A percentile compares a stretch with the other conserved stretches of the same genome.
phyloP scores from a whole-genome alignment of 176 grass and related monocot species.

The Otatea glauca region DNA sequence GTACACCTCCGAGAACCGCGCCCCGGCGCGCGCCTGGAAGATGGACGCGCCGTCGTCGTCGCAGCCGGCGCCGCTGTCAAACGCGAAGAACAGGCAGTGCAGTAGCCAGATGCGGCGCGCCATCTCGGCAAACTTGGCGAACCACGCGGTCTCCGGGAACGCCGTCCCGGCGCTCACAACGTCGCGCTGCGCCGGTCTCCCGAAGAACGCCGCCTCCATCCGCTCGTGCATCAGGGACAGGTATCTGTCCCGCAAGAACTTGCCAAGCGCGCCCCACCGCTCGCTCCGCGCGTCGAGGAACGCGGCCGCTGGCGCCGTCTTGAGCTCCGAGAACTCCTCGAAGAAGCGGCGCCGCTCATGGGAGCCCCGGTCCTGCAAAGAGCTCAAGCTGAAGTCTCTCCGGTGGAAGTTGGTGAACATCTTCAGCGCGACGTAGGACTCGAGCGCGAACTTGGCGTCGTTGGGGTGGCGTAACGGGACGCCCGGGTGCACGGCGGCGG shows the following conservation, averaged over 20 bases:
- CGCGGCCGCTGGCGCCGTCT: conserved; percentile 16
- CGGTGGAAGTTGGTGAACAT: conserved; percentile 74
- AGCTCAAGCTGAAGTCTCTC: conserved; percentile 47
- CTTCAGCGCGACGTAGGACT: conserved; percentile 68
- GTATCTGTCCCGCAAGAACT: conserved; percentile 66
- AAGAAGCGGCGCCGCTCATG: conserved; percentile 67
- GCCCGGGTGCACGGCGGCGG: conserved; percentile 57
- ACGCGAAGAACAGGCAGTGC: conserved; percentile 76
- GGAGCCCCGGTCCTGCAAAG: conserved; percentile 25
- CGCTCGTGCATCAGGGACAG: conserved; percentile 58
- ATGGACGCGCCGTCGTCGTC: conserved; percentile 44
- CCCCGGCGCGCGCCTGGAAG: conserved; percentile 63
- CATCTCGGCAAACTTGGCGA: conserved; percentile 66
- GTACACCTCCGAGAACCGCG: conserved; percentile 85
- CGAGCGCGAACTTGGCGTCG: conserved; percentile 59
- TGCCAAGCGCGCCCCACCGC: conserved; percentile 33
- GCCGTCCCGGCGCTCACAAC: neutral
- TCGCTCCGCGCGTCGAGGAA: neutral
- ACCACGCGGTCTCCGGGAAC: conserved; percentile 54
- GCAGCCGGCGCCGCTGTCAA: conserved; percentile 38
- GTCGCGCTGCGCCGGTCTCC: conserved; percentile 37
- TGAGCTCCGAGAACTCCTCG: conserved; percentile 62
- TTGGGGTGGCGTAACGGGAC: conserved; percentile 16
- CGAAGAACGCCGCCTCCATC: conserved; percentile 70
- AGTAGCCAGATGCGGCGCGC: conserved; percentile 78